Evolutionary conservation across 148 eudicot genomes (phyloP).

Genomic region (Agrostemma githago): DNA sequence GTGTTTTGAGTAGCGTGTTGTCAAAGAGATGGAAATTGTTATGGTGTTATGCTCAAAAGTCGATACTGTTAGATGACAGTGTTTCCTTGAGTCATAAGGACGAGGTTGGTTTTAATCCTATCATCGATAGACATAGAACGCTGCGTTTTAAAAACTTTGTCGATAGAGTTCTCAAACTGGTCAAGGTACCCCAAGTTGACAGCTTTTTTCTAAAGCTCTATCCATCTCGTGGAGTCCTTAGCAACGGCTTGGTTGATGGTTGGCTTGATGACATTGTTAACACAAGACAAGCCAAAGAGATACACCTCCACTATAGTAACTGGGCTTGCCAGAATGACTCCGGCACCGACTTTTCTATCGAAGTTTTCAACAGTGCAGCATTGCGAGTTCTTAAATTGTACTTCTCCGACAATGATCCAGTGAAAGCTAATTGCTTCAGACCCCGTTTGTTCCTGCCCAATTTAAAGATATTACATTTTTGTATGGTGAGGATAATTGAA

Average conservation of each 20-base stretch:
- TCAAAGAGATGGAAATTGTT: constrained; percentile 1
- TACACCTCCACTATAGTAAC: neutral
- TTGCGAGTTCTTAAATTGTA: neutral
- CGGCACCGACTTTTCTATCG: neutral
- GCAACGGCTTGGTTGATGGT: neutral
- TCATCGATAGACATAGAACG: too few relatives aligned
- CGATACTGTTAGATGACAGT: too few relatives aligned
- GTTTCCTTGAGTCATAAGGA: too few relatives aligned
- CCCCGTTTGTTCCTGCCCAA: neutral
- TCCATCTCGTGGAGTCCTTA: neutral
- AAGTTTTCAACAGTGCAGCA: neutral
- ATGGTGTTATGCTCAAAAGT: neutral
- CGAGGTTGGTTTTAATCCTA: too few relatives aligned
- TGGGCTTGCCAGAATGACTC: neutral
- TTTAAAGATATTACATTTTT: neutral
- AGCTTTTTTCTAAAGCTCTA: neutral
- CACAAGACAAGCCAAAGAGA: neutral
- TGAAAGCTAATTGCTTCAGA: neutral
- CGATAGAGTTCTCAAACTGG: too few relatives aligned
- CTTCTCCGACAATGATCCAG: neutral
- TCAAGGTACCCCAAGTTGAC: too few relatives aligned
- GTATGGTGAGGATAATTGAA: neutral
- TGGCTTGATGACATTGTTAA: neutral
- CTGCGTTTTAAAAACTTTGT: neutral
- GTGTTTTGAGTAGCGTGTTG: neutral